phyloP scores from a whole-genome alignment of 192 early-diverging fungal genomes.

The Coemansia sp. region DNA sequence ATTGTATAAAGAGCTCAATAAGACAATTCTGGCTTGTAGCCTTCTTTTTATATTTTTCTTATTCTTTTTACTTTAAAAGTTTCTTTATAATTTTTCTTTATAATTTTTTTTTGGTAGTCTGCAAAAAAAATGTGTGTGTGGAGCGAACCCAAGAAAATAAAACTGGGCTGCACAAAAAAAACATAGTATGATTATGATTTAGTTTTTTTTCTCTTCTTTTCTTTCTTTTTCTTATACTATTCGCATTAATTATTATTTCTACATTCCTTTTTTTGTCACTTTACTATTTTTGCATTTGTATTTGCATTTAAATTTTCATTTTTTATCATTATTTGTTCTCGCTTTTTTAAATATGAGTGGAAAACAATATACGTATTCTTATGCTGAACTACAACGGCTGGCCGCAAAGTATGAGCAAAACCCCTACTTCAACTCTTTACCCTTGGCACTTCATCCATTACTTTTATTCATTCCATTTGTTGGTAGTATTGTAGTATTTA shows the following conservation, averaged over 20 bases:
- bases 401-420: slow-evolving; percentile 21
- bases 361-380: too few relatives aligned
- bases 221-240: neutral
- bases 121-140: too few relatives aligned
- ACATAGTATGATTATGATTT: too few relatives aligned
- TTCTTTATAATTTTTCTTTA: neutral
- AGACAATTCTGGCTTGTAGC: neutral
- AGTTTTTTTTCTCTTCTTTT: neutral
- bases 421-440: slow-evolving; percentile 11
- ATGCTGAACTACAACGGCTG: slow-evolving; percentile 8
- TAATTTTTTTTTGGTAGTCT: neutral
- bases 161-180: too few relatives aligned
- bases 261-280: neutral
- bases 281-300: slow-evolving; percentile 7
- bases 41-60: neutral
- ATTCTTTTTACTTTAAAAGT: neutral
- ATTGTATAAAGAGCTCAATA: neutral
- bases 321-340: slow-evolving; percentile 4
- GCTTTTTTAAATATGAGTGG: too few relatives aligned
- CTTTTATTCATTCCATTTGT: slow-evolving; percentile 32
- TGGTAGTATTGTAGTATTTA: slow-evolving; percentile 39
- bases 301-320: slow-evolving; percentile 8
- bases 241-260: neutral
- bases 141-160: too few relatives aligned
- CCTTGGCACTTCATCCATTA: slow-evolving; percentile 21